These are phyloP conservation scores for Silene uniflora DNA, from an alignment of 148 eudicot genomes.

Conservation along the genomic window DNA sequence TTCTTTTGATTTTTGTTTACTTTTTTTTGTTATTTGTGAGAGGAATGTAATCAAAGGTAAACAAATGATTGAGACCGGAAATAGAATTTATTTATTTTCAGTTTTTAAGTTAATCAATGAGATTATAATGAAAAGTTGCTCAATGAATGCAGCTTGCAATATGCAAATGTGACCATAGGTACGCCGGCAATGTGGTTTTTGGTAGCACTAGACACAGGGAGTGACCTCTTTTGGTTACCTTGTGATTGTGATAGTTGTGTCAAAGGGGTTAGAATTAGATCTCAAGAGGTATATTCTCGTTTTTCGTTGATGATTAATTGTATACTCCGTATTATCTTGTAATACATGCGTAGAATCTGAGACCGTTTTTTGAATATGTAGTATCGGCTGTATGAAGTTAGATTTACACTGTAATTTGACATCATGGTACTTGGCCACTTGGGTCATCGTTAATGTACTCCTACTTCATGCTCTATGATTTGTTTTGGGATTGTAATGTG, in stretches of 20 bases:
- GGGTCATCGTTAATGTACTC: background rate
- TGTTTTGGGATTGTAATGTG: background rate
- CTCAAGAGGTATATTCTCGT: constrained; percentile 45
- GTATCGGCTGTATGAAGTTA: background rate
- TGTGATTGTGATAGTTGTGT: constrained; percentile 74
- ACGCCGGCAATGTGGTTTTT: constrained; percentile 58
- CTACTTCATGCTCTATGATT: background rate
- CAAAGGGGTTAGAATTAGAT: constrained; percentile 26
- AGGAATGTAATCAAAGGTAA: no score
- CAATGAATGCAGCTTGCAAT: constrained; percentile 64
- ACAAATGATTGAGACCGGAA: no score
- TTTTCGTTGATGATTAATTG: background rate
- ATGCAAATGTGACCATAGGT: constrained; percentile 76
- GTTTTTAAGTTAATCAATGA: background rate
- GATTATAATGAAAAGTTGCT: background rate
- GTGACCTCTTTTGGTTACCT: constrained; percentile 88
- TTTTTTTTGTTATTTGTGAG: no score
- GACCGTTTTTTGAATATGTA: no score
- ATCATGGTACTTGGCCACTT: background rate
- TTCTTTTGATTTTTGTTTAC: no score
- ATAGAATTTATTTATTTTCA: no score
- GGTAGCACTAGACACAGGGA: constrained; percentile 94
- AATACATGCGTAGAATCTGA: no score
- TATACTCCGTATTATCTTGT: no score
- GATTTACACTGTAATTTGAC: background rate